Percentiles rank a stretch among this genome's conserved stretches.
Evolutionary conservation across 2,329 filamentous ascomycete genomes (phyloP).

Genomic region (Shiraia bambusicola): DNA sequence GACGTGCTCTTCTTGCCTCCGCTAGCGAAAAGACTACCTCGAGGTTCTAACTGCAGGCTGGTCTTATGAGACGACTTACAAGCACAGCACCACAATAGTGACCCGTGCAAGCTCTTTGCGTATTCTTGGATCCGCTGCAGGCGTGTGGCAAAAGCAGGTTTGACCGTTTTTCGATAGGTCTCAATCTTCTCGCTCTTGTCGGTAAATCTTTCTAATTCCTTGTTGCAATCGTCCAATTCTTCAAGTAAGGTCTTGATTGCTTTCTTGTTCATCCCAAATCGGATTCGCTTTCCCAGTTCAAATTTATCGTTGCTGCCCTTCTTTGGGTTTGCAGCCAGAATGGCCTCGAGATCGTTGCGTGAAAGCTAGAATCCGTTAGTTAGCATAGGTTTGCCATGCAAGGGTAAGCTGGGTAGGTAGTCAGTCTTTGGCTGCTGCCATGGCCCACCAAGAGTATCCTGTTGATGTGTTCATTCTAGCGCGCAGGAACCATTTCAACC

Average conservation of each 20-base stretch:
- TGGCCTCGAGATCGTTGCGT: slow-evolving; percentile 40
- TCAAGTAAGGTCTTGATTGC: slow-evolving; percentile 39
- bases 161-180: slow-evolving; percentile 34
- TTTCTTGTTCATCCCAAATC: slow-evolving; percentile 43
- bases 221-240: slow-evolving; percentile 43
- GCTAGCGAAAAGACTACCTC: slow-evolving; percentile 27
- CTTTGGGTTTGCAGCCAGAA: slow-evolving; percentile 37
- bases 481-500: too few species aligned
- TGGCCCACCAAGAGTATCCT: too few species aligned
- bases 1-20: slow-evolving; percentile 14
- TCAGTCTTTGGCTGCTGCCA: too few species aligned
- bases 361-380: slow-evolving; percentile 30
- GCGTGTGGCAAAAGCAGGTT: slow-evolving; percentile 37
- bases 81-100: slow-evolving; percentile 39
- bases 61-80: slow-evolving; percentile 37
- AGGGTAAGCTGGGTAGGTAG: too few species aligned
- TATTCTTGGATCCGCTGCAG: slow-evolving; percentile 40
- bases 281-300: slow-evolving; percentile 39
- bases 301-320: slow-evolving; percentile 33
- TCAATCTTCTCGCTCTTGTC: slow-evolving; percentile 43
- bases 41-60: slow-evolving; percentile 37
- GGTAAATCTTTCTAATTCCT: slow-evolving; percentile 42
- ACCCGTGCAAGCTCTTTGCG: slow-evolving; percentile 35
- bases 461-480: too few species aligned
- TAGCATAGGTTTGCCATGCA: slow-evolving; percentile 11